A percentile compares a stretch with the other conserved stretches of the same genome.
Conservation (phyloP, 1,284 basidiomycete genomes). For the Melampsora abietis-canadensis region DNA sequence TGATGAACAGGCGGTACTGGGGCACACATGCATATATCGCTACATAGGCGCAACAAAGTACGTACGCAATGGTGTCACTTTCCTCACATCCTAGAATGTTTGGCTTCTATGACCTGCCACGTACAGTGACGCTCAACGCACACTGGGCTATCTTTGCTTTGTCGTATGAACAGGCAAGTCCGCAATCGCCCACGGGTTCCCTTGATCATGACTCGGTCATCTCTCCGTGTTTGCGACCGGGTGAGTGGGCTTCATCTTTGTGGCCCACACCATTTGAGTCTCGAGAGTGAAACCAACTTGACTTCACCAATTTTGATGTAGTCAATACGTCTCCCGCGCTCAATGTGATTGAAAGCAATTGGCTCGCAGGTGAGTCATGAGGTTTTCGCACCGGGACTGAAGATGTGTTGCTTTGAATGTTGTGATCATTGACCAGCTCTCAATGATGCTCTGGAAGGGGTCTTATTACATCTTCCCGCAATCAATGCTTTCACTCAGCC, state of each 20-base stretch:
- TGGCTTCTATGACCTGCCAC: neutral
- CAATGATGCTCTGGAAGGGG: conserved; percentile 4
- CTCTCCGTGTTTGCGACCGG: neutral
- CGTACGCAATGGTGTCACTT: too few relatives aligned
- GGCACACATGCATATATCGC: conserved; percentile 35
- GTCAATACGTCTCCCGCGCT: conserved; percentile 3
- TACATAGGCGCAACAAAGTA: conserved; percentile 30
- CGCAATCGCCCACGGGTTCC: neutral
- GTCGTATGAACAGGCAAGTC: neutral
- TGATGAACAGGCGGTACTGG: conserved; percentile 18
- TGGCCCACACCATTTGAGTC: too few relatives aligned
- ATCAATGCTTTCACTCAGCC: conserved; percentile 37
- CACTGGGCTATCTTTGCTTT: neutral
- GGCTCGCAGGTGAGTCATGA: conserved; percentile 30
- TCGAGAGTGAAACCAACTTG: too few relatives aligned
- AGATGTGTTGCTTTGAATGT: neutral
- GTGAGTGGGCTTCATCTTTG: neutral
- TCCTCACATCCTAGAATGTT: neutral
- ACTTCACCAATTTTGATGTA: neutral
- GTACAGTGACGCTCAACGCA: too few relatives aligned
- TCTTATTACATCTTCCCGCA: conserved; percentile 38
- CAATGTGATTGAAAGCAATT: conserved; percentile 40
- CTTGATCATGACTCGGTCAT: neutral
- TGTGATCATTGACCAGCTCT: neutral
- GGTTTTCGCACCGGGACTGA: too few relatives aligned